A percentile compares a stretch with the other conserved stretches of the same genome.
phyloP scores from a whole-genome alignment of 2,329 filamentous ascomycete species.

The Dothidotthia symphoricarpi region DNA sequence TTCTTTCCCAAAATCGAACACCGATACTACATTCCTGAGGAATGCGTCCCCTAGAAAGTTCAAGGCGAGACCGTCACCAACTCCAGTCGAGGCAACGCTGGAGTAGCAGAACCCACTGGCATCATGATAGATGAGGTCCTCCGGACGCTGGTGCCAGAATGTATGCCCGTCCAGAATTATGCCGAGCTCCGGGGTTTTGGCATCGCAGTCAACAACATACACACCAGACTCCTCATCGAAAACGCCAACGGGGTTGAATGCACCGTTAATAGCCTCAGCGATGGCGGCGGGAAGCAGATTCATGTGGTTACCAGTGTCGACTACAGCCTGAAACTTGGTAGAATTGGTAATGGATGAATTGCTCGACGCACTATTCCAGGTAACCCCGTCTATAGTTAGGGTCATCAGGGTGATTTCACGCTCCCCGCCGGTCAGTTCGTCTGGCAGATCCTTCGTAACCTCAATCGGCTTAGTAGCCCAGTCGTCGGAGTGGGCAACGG shows the following conservation, averaged over 20 bases:
- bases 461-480: conserved; percentile 5
- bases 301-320: conserved; percentile 5
- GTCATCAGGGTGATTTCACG: conserved; percentile 3
- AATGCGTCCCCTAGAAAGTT: conserved; percentile 4
- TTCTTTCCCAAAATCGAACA: conserved; percentile 1
- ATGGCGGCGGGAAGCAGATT: background rate
- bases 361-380: background rate
- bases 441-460: conserved; percentile 1
- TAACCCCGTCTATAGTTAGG: conserved; percentile 1
- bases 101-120: conserved; percentile 1
- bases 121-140: conserved; percentile 3
- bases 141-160: conserved; percentile 2
- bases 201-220: conserved; percentile 3
- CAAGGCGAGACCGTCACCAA: background rate
- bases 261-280: conserved; percentile 1
- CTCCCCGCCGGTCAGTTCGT: conserved; percentile 1
- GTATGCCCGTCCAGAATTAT: conserved; percentile 1
- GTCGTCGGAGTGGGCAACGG: conserved; percentile 2
- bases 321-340: conserved; percentile 2
- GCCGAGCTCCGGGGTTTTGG: conserved; percentile 2
- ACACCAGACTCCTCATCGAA: background rate
- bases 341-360: background rate
- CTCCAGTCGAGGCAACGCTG: no score
- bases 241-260: background rate
- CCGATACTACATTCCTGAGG: conserved; percentile 2